phyloP scores from a whole-genome alignment of 495 filamentous ascomycete genomes.

The Xylaria longipes region DNA sequence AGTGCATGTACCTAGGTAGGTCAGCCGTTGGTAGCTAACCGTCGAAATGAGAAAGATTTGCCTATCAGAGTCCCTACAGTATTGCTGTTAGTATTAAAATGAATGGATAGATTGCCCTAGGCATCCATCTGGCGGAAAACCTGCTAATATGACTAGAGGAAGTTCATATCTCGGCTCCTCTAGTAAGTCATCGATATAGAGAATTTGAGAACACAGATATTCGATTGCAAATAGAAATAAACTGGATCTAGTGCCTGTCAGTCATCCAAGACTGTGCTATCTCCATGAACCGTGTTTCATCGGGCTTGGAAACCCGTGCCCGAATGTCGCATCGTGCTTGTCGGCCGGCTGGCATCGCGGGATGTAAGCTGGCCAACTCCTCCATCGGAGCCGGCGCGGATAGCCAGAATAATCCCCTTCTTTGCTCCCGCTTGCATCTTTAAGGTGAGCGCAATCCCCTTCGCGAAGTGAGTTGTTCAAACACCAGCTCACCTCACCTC shows the following conservation, averaged over 20 bases:
- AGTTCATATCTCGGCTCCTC: not conserved
- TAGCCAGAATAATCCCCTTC: not conserved
- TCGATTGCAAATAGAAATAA: constrained; percentile 10
- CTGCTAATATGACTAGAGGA: not conserved
- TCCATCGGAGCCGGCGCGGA: constrained; percentile 12
- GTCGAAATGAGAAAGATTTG: not conserved
- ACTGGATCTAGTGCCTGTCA: not conserved
- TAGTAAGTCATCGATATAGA: not conserved
- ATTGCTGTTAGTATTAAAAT: not conserved
- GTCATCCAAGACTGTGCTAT: constrained; percentile 1
- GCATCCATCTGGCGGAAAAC: not conserved
- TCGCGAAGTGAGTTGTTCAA: not conserved
- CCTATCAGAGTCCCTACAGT: not conserved
- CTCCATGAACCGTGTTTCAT: not conserved
- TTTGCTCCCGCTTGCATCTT: not conserved
- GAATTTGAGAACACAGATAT: not conserved
- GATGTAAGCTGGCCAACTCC: not conserved
- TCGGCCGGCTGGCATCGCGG: not conserved
- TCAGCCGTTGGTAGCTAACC: not conserved
- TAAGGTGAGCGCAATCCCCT: not conserved
- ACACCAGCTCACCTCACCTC: not conserved
- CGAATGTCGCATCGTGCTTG: constrained; percentile 12
- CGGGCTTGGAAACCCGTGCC: constrained; percentile 22
- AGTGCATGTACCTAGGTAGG: not conserved
- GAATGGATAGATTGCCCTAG: not conserved